Percentiles rank a stretch among this genome's conserved stretches.
phyloP scores from a whole-genome alignment of 1,139 yeast genomes.

The Tardiomyces depauwii region DNA sequence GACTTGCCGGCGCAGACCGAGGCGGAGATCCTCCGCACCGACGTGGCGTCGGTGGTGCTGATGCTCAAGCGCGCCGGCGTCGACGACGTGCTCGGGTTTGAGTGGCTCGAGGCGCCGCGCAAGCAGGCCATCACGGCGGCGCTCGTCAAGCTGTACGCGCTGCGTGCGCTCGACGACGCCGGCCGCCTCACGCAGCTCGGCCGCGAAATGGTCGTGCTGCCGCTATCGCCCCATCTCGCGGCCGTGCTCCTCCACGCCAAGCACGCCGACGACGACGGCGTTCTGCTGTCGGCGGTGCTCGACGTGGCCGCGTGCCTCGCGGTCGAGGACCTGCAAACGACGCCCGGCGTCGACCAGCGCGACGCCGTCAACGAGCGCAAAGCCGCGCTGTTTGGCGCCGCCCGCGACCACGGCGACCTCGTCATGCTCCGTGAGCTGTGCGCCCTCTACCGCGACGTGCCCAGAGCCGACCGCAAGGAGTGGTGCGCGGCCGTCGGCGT shows the following conservation, averaged over 20 bases:
- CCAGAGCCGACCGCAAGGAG: slow-evolving; percentile 42
- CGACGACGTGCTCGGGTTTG: slow-evolving; percentile 73
- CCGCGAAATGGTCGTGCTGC: slow-evolving; percentile 73
- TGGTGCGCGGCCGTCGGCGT: slow-evolving; percentile 81
- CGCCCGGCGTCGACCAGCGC: slow-evolving; percentile 68
- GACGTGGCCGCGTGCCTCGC: slow-evolving; percentile 90
- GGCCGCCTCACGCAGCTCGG: slow-evolving; percentile 77
- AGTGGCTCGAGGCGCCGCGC: slow-evolving; percentile 91
- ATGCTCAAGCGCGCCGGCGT: slow-evolving; percentile 78
- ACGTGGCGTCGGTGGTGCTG: slow-evolving; percentile 71
- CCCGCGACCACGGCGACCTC: slow-evolving; percentile 68
- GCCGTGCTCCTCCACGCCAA: slow-evolving; percentile 70
- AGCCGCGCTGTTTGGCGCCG: slow-evolving; percentile 47
- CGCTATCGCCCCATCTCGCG: slow-evolving; percentile 86
- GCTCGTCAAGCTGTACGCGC: slow-evolving; percentile 60
- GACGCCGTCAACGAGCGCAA: slow-evolving; percentile 58
- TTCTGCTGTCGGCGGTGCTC: slow-evolving; percentile 46
- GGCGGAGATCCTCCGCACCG: slow-evolving; percentile 83
- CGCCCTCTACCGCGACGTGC: slow-evolving; percentile 44
- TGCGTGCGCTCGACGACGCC: slow-evolving; percentile 65
- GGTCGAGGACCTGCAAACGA: slow-evolving; percentile 75
- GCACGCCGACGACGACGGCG: slow-evolving; percentile 38
- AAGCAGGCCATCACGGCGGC: slow-evolving; percentile 67
- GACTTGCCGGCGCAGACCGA: slow-evolving; percentile 68
- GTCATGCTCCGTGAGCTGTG: slow-evolving; percentile 71